Percentiles rank a stretch among this genome's conserved stretches.
These are phyloP conservation scores for Beauveria scarabaeidicola DNA, from an alignment of 2,329 filamentous ascomycete species.

Conservation along the genomic window DNA sequence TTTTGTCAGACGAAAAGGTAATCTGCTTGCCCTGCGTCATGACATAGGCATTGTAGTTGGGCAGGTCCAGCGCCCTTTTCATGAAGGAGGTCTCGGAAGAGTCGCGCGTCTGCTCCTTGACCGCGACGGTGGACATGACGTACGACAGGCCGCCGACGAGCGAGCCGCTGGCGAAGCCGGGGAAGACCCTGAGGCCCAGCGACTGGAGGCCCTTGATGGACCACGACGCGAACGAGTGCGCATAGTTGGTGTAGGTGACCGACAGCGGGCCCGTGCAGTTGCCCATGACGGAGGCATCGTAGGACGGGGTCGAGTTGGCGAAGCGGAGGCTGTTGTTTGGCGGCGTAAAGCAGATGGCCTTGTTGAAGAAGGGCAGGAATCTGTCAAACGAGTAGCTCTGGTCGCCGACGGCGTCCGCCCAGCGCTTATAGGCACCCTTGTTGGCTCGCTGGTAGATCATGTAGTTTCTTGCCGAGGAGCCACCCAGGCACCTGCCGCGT, in stretches of 20 bases:
- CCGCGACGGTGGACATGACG: constrained; percentile 23
- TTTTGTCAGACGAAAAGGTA: constrained; percentile 28
- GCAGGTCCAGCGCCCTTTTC: constrained; percentile 15
- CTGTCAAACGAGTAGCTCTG: constrained; percentile 21
- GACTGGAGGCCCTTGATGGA: constrained; percentile 25
- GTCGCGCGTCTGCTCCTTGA: constrained; percentile 19
- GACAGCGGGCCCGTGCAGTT: constrained; percentile 18
- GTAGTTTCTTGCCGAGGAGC: constrained; percentile 21
- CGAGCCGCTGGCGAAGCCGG: constrained; percentile 32
- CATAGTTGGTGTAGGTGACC: constrained; percentile 20
- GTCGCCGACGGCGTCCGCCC: constrained; percentile 25
- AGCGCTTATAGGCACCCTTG: constrained; percentile 19
- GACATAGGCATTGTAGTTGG: constrained; percentile 25
- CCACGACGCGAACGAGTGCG: constrained; percentile 17
- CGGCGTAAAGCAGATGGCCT: constrained; percentile 23
- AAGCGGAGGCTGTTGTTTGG: constrained; percentile 15
- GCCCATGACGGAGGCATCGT: constrained; percentile 16
- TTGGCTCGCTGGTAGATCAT: constrained; percentile 21
- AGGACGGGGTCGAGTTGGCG: constrained; percentile 18
- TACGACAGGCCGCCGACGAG: constrained; percentile 25
- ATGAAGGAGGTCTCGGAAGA: constrained; percentile 31
- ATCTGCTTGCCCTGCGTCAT: constrained; percentile 33
- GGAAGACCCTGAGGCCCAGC: constrained; percentile 27
- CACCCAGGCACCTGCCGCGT: constrained; percentile 25
- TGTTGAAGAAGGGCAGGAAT: constrained; percentile 25